Conservation (phyloP, 177 flowering plant genomes). For the Telopea speciosissima region DNA sequence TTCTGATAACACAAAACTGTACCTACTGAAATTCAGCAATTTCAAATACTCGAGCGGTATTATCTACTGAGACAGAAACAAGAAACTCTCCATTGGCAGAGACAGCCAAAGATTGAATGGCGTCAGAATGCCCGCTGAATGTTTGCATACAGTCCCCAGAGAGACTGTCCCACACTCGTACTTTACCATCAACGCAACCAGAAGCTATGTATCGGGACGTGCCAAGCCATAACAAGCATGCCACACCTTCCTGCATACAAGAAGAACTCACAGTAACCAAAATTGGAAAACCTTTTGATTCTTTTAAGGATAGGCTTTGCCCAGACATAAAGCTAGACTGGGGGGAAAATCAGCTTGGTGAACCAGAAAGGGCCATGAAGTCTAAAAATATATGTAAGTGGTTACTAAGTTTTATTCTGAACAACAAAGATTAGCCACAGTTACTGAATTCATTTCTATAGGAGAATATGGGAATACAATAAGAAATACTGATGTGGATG, state of each 20-base stretch:
- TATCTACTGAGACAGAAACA: conserved; percentile 70
- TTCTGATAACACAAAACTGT: background rate
- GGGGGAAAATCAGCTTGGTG: background rate
- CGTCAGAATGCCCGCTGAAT: conserved; percentile 61
- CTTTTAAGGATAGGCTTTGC: background rate
- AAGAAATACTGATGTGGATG: background rate
- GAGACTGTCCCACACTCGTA: conserved; percentile 85
- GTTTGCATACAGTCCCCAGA: conserved; percentile 62
- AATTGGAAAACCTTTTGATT: background rate
- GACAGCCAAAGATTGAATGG: conserved; percentile 55
- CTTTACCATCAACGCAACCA: conserved; percentile 70
- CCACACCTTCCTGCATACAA: conserved; percentile 61
- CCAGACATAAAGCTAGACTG: background rate
- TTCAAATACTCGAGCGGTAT: conserved; percentile 79
- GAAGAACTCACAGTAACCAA: background rate
- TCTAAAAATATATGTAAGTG: too few species aligned
- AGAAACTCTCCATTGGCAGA: conserved; percentile 56
- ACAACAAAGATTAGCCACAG: too few species aligned
- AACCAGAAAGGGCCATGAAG: too few species aligned
- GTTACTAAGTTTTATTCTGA: too few species aligned
- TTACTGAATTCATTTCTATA: too few species aligned
- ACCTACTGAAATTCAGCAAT: conserved; percentile 39
- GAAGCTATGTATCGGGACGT: conserved; percentile 59
- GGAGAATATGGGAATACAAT: background rate
- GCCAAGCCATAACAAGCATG: conserved; percentile 79